Conservation (phyloP, 2,329 filamentous ascomycete species). For the Dothideomycetes sp. region DNA sequence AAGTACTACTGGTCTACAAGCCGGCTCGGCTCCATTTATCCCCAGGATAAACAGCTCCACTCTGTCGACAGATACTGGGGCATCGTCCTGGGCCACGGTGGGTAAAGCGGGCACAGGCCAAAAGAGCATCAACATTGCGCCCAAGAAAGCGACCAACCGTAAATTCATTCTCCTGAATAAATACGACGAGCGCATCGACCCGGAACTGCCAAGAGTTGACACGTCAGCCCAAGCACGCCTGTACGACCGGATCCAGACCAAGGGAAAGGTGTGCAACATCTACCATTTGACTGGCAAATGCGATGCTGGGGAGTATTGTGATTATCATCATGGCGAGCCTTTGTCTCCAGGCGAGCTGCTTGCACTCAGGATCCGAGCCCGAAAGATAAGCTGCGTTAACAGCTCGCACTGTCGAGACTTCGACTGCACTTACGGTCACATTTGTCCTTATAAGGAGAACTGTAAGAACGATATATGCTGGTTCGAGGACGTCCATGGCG, state of each 20-base stretch:
- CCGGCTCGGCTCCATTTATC: constrained; percentile 8
- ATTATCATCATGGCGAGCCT: constrained; percentile 30
- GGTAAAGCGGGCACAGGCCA: constrained; percentile 24
- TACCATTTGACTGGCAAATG: constrained; percentile 28
- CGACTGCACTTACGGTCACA: constrained; percentile 32
- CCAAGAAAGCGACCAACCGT: constrained; percentile 18
- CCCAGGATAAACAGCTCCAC: not conserved
- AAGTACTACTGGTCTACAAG: not conserved
- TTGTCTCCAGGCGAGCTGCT: constrained; percentile 25
- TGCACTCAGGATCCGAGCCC: constrained; percentile 30
- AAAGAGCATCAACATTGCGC: constrained; percentile 28
- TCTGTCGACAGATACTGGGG: not conserved
- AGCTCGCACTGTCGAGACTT: constrained; percentile 26
- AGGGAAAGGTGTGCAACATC: constrained; percentile 26
- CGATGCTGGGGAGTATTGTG: constrained; percentile 27
- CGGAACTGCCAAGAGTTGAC: constrained; percentile 22
- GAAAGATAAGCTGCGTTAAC: constrained; percentile 27
- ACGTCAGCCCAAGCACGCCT: constrained; percentile 17
- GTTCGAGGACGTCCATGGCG: constrained; percentile 26
- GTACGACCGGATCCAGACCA: constrained; percentile 15
- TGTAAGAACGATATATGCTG: constrained; percentile 27
- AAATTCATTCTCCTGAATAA: constrained; percentile 31
- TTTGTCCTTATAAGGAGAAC: constrained; percentile 24
- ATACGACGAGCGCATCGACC: constrained; percentile 30
- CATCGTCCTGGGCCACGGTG: constrained; percentile 27